phyloP scores from a whole-genome alignment of 768 basidiomycete species.

The Termitomyces sp. region DNA sequence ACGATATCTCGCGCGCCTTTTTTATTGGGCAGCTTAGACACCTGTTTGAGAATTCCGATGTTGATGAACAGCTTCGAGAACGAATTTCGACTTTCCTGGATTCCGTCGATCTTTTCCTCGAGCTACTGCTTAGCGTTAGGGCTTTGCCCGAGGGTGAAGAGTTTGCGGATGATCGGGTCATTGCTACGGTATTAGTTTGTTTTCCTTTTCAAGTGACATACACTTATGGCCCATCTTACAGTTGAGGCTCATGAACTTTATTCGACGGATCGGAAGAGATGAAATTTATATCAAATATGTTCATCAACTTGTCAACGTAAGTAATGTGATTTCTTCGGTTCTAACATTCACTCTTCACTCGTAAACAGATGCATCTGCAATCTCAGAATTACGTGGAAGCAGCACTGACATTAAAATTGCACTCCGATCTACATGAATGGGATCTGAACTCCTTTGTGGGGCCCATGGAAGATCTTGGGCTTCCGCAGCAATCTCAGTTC shows the following conservation, averaged over 20 bases:
- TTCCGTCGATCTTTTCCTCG: constrained; percentile 89
- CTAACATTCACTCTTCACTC: constrained; percentile 10
- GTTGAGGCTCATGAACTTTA: constrained; percentile 91
- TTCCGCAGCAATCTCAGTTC: constrained; percentile 92
- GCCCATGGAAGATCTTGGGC: constrained; percentile 83
- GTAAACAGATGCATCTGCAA: constrained; percentile 73
- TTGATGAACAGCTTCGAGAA: constrained; percentile 74
- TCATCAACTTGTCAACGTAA: constrained; percentile 87
- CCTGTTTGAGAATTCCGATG: constrained; percentile 80
- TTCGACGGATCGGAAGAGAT: constrained; percentile 83
- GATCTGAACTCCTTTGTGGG: constrained; percentile 74
- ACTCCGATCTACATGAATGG: constrained; percentile 93
- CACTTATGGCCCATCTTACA: constrained; percentile 22
- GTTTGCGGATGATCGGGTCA: constrained; percentile 91
- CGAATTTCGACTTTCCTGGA: constrained; percentile 81
- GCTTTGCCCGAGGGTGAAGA: constrained; percentile 91
- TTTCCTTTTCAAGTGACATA: neutral
- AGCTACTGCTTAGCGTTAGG: constrained; percentile 81
- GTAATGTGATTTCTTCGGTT: constrained; percentile 18
- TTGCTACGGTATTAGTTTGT: constrained; percentile 64
- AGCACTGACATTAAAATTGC: constrained; percentile 87
- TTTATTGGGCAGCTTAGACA: constrained; percentile 88
- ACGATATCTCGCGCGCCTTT: constrained; percentile 87
- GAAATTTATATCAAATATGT: constrained; percentile 97
- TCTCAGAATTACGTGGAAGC: constrained; percentile 92